Evolutionary conservation across 148 eudicot genomes (phyloP), one percentile per base, ranked within the genome.

Genomic region (Salicornia ramosissima): DNA sequence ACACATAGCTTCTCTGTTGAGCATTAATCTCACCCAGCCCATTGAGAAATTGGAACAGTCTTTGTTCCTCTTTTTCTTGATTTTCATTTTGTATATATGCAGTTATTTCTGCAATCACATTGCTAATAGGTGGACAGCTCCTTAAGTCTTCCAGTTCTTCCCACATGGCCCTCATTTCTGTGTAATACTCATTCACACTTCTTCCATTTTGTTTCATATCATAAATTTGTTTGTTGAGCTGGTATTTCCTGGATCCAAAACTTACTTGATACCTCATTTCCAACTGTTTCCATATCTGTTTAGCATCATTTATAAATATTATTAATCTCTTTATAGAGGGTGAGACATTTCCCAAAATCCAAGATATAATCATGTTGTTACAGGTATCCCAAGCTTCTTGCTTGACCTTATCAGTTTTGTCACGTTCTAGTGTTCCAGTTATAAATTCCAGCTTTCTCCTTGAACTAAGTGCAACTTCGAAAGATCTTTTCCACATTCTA

Each of bases 311-410:
- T 1, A 65, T 25, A 28, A 3, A 46, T 54, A 65, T 25, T 1
- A 65, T 65, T 0, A 39, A 15, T 6, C 46, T 22, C 14, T 26
- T 18, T 0, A 65, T 65, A 1, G 26, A 6, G 6, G 39, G 29
- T 36, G 13, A 13, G 0, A 39, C 49, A 16, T 13, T 26, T 18
- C 42, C 21, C 29, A 63, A 1, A 2, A 63, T 63, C 24, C 54
- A 50, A 3, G 5, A 5, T 50, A 50, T 50, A 18, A 63, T 49
- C 10, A 46, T 15, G 10, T 15, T 46, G 3, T 46, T 45, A 15
- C 51, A 46, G 0, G 68, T 65, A 10, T 65, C 54, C 68, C 68
- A 45, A 12, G 18, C n/a, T 16, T 65, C 68, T 10, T n/a, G n/a
- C n/a, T n/a, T n/a, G n/a, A n/a, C n/a, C n/a, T n/a, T n/a, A n/a